Evolutionary conservation across 1,284 basidiomycete species (phyloP).

Genomic region (Sanghuangporus baumii): DNA sequence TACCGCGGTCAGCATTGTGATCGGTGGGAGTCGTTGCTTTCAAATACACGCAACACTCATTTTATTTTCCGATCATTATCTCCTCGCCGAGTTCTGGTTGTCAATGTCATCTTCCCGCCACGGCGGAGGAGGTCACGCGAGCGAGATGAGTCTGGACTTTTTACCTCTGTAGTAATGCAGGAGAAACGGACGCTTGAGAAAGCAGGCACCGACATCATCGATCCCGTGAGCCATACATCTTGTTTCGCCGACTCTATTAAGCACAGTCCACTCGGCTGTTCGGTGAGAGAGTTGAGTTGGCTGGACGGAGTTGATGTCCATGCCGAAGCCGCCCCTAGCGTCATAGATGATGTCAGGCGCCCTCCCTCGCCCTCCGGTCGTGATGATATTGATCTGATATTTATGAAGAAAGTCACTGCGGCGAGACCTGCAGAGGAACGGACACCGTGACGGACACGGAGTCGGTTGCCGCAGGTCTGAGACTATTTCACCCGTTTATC

Average conservation of each 20-base stretch:
- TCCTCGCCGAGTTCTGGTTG: not conserved
- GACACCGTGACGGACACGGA: not conserved
- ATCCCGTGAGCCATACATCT: not conserved
- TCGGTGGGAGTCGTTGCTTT: not conserved
- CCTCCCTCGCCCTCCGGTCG: not conserved
- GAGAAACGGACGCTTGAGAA: not conserved
- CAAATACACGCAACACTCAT: too few relatives aligned
- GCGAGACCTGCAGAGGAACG: not conserved
- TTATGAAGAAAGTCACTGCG: not conserved
- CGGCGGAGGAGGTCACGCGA: not conserved
- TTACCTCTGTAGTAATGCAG: not conserved
- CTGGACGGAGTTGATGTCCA: not conserved
- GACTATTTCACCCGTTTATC: too few relatives aligned
- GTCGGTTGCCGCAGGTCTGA: not conserved
- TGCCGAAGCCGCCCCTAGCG: not conserved
- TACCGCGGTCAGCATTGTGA: not conserved
- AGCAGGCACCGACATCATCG: not conserved
- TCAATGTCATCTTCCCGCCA: not conserved
- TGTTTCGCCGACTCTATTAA: not conserved
- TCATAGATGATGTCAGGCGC: slow-evolving; percentile 1
- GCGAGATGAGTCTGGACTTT: not conserved
- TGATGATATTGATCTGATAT: not conserved
- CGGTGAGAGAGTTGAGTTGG: not conserved
- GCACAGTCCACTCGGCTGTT: not conserved
- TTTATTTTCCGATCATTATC: not conserved